Evolutionary conservation across 176 grass and related monocot species (phyloP).

Genomic region (Panicum miliaceum): DNA sequence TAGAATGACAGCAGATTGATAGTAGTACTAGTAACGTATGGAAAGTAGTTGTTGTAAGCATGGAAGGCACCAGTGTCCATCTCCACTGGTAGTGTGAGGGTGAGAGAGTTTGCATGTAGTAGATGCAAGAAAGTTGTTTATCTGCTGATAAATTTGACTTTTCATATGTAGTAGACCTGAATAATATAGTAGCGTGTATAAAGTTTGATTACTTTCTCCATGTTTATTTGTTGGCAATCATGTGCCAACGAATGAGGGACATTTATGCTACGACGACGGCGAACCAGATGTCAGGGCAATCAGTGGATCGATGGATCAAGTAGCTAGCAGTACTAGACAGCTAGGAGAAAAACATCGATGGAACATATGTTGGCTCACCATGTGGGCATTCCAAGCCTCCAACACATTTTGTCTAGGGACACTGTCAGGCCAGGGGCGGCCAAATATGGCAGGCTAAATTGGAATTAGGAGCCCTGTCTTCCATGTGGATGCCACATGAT

Average conservation of each 20-base stretch:
- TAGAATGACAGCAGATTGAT: background rate
- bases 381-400: slow-evolving; percentile 45
- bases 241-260: background rate
- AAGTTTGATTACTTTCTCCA: background rate
- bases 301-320: background rate
- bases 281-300: background rate
- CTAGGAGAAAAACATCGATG: background rate
- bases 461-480: slow-evolving; percentile 50
- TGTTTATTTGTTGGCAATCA: background rate
- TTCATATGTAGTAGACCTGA: too few relatives aligned
- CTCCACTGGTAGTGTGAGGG: background rate
- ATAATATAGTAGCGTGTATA: too few relatives aligned
- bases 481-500: slow-evolving; percentile 67
- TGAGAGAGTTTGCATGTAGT: too few relatives aligned
- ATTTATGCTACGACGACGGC: background rate
- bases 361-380: slow-evolving; percentile 38
- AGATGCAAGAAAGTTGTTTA: background rate
- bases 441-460: slow-evolving; percentile 45
- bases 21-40: background rate
- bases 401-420: slow-evolving; percentile 41
- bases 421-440: slow-evolving; percentile 43
- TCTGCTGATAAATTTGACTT: too few relatives aligned
- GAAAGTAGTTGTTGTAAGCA: background rate
- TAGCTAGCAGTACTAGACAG: background rate
- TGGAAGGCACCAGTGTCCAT: background rate